Percentiles rank a stretch among this genome's conserved stretches.
These are phyloP conservation scores for Fusarium pininemorale DNA, from an alignment of 2,329 filamentous ascomycete species.

Conservation along the genomic window DNA sequence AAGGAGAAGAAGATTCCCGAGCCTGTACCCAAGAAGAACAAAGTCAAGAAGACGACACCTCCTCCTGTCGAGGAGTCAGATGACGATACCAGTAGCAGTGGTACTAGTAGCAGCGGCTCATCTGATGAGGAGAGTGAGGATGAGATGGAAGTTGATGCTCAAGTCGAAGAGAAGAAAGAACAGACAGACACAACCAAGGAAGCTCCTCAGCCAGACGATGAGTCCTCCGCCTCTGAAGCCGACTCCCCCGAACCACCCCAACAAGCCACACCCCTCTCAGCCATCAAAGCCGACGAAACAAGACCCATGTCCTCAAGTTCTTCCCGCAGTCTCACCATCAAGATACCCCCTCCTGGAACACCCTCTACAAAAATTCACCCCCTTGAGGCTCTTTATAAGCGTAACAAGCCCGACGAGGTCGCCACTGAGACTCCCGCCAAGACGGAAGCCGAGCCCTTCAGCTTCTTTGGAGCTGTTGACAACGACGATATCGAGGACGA, in stretches of 20 bases:
- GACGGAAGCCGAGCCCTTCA: slow-evolving; percentile 71
- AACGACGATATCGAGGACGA: slow-evolving; percentile 58
- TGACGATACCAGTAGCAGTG: slow-evolving; percentile 46
- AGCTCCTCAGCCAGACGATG: slow-evolving; percentile 23
- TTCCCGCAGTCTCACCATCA: slow-evolving; percentile 62
- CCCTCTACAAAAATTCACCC: slow-evolving; percentile 74
- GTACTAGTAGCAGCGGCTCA: slow-evolving; percentile 48
- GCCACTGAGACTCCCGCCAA: slow-evolving; percentile 46
- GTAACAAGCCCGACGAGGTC: slow-evolving; percentile 58
- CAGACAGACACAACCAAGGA: neutral
- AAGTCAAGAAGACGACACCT: slow-evolving; percentile 30
- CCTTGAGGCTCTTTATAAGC: slow-evolving; percentile 92
- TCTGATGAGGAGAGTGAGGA: slow-evolving; percentile 46
- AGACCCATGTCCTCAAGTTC: slow-evolving; percentile 63
- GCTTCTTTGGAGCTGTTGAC: slow-evolving; percentile 73
- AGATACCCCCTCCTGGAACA: slow-evolving; percentile 59
- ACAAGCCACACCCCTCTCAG: slow-evolving; percentile 35
- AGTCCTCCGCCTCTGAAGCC: slow-evolving; percentile 15
- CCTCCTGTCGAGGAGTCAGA: slow-evolving; percentile 36
- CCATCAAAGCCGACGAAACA: slow-evolving; percentile 45
- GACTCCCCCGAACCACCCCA: slow-evolving; percentile 11
- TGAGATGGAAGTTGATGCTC: slow-evolving; percentile 18
- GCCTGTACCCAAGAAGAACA: slow-evolving; percentile 39
- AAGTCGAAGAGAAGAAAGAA: slow-evolving; percentile 5
- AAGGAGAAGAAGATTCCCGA: slow-evolving; percentile 47